phyloP scores from a whole-genome alignment of 1,284 basidiomycete species.

The Fomitiporia mediterranea region DNA sequence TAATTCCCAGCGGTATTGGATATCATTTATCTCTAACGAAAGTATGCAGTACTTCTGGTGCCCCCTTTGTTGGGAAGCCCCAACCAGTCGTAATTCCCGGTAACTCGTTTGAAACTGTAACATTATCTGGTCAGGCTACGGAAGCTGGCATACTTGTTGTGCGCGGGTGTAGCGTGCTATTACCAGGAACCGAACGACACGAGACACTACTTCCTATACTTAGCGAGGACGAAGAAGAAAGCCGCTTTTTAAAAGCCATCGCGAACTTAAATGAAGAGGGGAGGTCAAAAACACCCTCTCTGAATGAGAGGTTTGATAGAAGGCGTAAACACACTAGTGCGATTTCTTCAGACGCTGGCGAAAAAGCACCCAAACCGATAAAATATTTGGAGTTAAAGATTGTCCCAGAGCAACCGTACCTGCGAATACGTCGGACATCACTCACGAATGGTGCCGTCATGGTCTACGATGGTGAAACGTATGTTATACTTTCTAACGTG shows the following conservation, averaged over 20 bases:
- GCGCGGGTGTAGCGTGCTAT: slow-evolving; percentile 74
- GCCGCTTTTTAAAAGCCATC: slow-evolving; percentile 50
- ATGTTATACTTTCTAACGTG: slow-evolving; percentile 26
- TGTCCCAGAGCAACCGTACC: slow-evolving; percentile 79
- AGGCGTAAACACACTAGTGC: slow-evolving; percentile 31
- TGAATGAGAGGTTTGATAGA: slow-evolving; percentile 50
- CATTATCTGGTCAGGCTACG: slow-evolving; percentile 65
- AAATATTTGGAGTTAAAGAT: slow-evolving; percentile 72
- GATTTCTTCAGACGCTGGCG: slow-evolving; percentile 29
- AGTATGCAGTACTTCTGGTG: slow-evolving; percentile 70
- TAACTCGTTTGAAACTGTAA: slow-evolving; percentile 68
- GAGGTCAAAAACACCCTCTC: slow-evolving; percentile 65
- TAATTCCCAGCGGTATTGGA: slow-evolving; percentile 9
- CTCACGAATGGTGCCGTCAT: slow-evolving; percentile 88
- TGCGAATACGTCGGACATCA: slow-evolving; percentile 83
- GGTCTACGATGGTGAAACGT: slow-evolving; percentile 92
- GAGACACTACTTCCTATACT: slow-evolving; percentile 77
- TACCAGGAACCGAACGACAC: slow-evolving; percentile 65
- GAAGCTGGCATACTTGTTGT: slow-evolving; percentile 66
- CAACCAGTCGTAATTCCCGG: slow-evolving; percentile 63
- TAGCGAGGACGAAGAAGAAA: slow-evolving; percentile 68
- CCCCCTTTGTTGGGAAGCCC: slow-evolving; percentile 63
- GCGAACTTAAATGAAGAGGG: slow-evolving; percentile 58
- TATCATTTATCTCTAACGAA: slow-evolving; percentile 12
- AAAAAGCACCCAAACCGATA: slow-evolving; percentile 24